Base-by-base conservation (phyloP, 1,284 basidiomycete genomes). In the Ustilago cynodontis region DNA sequence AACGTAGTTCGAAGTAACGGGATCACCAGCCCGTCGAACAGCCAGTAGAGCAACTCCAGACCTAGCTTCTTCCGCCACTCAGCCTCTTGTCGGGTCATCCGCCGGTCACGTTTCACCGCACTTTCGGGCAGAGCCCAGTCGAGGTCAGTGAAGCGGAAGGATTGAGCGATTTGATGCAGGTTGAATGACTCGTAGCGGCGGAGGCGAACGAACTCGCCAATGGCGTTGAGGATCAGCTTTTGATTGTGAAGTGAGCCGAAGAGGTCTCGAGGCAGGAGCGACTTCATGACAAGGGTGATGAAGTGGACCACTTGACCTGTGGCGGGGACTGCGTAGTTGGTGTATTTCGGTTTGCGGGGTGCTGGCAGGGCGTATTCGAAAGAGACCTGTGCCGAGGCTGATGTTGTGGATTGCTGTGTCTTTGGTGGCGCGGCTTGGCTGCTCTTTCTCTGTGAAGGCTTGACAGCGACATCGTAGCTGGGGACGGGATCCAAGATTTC, bases 31-130 rank as follows among this genome's bases (percentile, higher is more conserved):
- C 90, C 91, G 79, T 95, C 93, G 72, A 98, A 94, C 70, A 95
- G 91, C 95, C 95, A 99, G 84, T 91, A 93, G 8, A 98, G 70
- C 79, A 96, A 93, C 63, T 96, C 93, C 80, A 93, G 90, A 0
- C 94, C 84, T 13, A 98, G 86, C 81, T 93, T 90, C n/a, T 90
- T 88, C 10, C 93, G 90, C 83, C 93, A 94, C 28, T 90, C 78
- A 0, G 90, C 87, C 78, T 97, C 95, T 0, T 90, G 90, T 1
- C 90, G 89, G 2, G 91, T 88, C 0, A 91, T 65, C 0, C 87
- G 74, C 4, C 59, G 62, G 2, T 51, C 31, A 37, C 49, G 53
- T 5, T 58, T 59, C 6, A 61, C 47, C 0, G 51, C 52, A 9
- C 13, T 28, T 0, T 87, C 83, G 0, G 90, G 90, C 49, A 88